Base-by-base conservation (phyloP, 2,329 filamentous ascomycete species). In the Penicillium griseofulvum region DNA sequence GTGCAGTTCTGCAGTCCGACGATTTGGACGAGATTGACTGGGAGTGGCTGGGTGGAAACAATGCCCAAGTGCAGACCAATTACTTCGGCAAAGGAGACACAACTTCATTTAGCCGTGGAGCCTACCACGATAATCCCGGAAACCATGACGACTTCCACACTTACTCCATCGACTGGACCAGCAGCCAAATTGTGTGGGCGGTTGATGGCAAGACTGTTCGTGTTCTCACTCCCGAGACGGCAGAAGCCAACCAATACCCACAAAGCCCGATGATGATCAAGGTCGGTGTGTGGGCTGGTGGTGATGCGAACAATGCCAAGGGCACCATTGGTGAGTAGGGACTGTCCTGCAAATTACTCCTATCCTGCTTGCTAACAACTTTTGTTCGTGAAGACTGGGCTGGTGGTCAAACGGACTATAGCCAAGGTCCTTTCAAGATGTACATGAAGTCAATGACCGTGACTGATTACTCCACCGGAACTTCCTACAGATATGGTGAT, bases 241-340 rank as follows among this genome's bases (percentile, higher is more conserved):
- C 92, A 56, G 83, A 87, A 58, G 70, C 81, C 37, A 67, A 70
- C 59, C 89, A 96, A 74, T 99, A 95, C 70, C 94, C 94, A 8
- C 94, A 99, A 77, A 91, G 91, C 0, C 94, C 94, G 4, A 96
- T 96, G 91, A 88, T 91, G 75, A 78, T 97, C 76, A 95, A 93
- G 75, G 86, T 97, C 65, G 94, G 94, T 57, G 80, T 88, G 54
- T 99, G 94, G 94, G 87, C 90, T 50, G 94, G 91, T 68, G 94
- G 94, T 64, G 94, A 97, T 73, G 76, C 90, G 0, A 81, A 80
- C 28, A 97, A 97, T 73, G 69, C 86, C 1, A 72, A 81, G 14
- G 94, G 94, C 55, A 97, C 93, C 16, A 90, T 97, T 66, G 65
- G 77, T 80, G 69, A 70, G 77, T 72, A n/a, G n/a, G 19, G 8